Base-by-base conservation (phyloP, 108 stramenopile species). In the Fragilaria crotonensis region DNA sequence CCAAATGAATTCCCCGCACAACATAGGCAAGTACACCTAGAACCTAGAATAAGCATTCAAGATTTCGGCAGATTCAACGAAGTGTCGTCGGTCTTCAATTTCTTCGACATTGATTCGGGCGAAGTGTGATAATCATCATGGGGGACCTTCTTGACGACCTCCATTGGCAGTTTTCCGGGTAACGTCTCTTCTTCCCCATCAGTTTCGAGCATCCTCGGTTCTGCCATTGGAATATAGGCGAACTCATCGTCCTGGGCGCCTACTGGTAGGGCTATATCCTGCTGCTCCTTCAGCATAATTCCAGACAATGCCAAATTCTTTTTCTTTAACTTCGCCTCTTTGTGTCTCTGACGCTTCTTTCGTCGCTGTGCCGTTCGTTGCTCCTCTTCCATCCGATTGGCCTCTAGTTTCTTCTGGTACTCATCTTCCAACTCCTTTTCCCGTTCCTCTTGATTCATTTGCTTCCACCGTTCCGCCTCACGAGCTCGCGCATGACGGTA, bases 401-500 rank as follows among this genome's bases (percentile, higher is more conserved):
- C 26, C 1, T 30, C 33, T 0, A 80, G n/a, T 45, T 73, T 64
- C 7, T 48, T 19, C 26, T 65, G 61, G 69, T 78, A 85, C 52
- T 81, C 77, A 3, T 67, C 33, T 22, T 89, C 76, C 29, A 33
- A 53, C 41, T 57, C 57, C 31, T 44, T 32, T 53, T 78, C 75
- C 48, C 73, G 56, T 33, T 85, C 83, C 0, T 57, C 32, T 14
- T 59, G 75, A 49, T 88, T 69, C 19, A 95, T 65, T 1, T 62
- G 26, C 59, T 90, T 81, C 76, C 83, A 77, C 7, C 94, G 80
- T 17, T 64, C 75, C 70, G 72, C 71, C 73, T 95, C 94, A 11
- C 88, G 59, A 0, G 88, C 80, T 4, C 94, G 83, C 1, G 90
- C 86, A 55, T 90, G 90, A 18, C 94, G 86, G 61, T 95, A 95